Base-by-base conservation (phyloP, 345 rosid genomes). In the Dovyalis caffra region DNA sequence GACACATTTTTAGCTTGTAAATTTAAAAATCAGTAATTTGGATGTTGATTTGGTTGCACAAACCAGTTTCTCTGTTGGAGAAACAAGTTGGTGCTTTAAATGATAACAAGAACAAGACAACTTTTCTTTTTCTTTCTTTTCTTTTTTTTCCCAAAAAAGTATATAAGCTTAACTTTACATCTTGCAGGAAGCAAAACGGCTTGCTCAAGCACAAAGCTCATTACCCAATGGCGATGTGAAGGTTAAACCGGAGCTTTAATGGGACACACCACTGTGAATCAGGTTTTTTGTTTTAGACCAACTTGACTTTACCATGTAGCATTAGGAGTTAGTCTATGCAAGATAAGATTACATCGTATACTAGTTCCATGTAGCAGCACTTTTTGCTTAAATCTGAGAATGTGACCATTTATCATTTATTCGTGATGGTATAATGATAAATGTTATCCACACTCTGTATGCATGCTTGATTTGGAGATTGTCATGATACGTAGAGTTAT, bases 221-320 rank as follows among this genome's bases (percentile, higher is more conserved):
- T 85, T 93, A 70, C 95, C 97, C 53, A 92, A 95, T 83, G 98
- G 99, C 73, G 98, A 95, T 73, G 85, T 89, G 63, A 93, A 89
- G 81, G 87, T 90, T 68, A 90, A 95, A 80, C 35, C 78, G 25
- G 98, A 95, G 81, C 81, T 72, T 71, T 91, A 84, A 81, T 79
- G 62, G 35, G 4, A 23, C 12, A 11, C 38, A 34, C 20, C 3
- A 29, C 5, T 33, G 33, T 62, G 14, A 75, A 11, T 60, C 43
- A 70, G 29, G 15, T 62, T 75, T 28, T 14, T 12, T 38, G 26
- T 10, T 21, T 37, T 64, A 35, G n/a, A 15, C 37, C 37, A 37
- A 3, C 20, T 3, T 49, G 28, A n/a, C 60, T 69, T 47, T 26
- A 21, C 69, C 20, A 26, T 51, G 14, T 51, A 31, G 20, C 43